Base-by-base conservation (phyloP, 306 rosid species). In the Biancaea sappan region DNA sequence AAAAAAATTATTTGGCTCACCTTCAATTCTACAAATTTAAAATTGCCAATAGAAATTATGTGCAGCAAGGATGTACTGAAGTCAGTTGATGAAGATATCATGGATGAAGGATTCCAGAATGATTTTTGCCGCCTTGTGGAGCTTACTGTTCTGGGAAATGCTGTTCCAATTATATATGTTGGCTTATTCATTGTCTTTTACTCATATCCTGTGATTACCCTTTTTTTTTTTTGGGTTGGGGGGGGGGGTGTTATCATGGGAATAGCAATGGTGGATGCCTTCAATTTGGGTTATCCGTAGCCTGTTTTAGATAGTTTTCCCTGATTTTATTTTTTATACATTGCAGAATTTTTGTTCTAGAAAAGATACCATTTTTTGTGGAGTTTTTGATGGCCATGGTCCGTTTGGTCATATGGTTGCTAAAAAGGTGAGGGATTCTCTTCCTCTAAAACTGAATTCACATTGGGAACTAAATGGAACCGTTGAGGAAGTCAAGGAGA, bases 401-500 rank as follows among this genome's bases (percentile, higher is more conserved):
- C 99, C 99, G 0, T 95, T 22, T 70, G 99, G 99, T 59, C 99
- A 95, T 81, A 85, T 95, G 99, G 99, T 95, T 66, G 99, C 99
- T 0, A 95, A 88, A 85, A 92, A 84, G 85, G 99, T 95, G 88
- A 88, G 99, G 88, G 99, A 95, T 86, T 86, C 92, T 68, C 97
- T 95, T 75, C 99, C 99, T 72, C 83, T 95, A 66, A 92, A 82
- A 61, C 85, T 95, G 86, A 95, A 91, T 78, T 78, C 97, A 25
- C 88, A 90, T 69, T 95, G 97, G 99, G 98, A 92, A 77, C 80
- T 73, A 35, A 86, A 71, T 84, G 71, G 57, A 77, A 77, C 76
- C 72, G 84, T 84, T 38, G 96, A 76, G 5, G 93, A 84, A 54
- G 87, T 85, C 87, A 90, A 87, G 80, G 97, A 86, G 86, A 83